These are phyloP conservation scores for Citrus cavaleriei DNA, from an alignment of 345 rosid species.

Conservation along the genomic window DNA sequence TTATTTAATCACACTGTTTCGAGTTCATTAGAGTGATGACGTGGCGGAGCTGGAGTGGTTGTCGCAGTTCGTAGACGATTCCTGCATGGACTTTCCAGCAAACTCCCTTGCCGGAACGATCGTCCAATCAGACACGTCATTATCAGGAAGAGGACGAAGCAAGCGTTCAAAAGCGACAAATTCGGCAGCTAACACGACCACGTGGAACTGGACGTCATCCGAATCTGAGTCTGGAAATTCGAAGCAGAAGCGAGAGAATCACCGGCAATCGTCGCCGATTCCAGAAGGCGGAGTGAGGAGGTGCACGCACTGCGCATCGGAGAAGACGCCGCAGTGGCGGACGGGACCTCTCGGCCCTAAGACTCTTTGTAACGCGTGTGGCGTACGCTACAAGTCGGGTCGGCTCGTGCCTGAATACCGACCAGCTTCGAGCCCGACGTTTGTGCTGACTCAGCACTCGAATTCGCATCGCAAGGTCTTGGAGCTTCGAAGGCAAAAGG, in stretches of 20 bases:
- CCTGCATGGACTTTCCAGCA: slow-evolving; percentile 51
- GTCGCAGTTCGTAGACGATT: slow-evolving; percentile 74
- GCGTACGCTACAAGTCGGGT: slow-evolving; percentile 81
- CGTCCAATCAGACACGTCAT: slow-evolving; percentile 29
- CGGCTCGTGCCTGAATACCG: slow-evolving; percentile 78
- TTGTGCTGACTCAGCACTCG: slow-evolving; percentile 72
- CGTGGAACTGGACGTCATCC: slow-evolving; percentile 30
- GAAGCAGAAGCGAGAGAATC: slow-evolving; percentile 35
- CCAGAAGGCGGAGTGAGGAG: slow-evolving; percentile 45
- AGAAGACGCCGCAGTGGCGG: slow-evolving; percentile 87
- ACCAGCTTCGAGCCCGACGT: slow-evolving; percentile 82
- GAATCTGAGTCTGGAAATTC: slow-evolving; percentile 15
- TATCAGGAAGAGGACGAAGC: slow-evolving; percentile 42
- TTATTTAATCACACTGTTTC: neutral
- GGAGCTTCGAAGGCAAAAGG: slow-evolving; percentile 81
- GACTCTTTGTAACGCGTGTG: slow-evolving; percentile 74
- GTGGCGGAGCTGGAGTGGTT: slow-evolving; percentile 88
- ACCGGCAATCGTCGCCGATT: slow-evolving; percentile 12
- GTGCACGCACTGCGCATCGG: slow-evolving; percentile 79
- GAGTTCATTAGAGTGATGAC: slow-evolving; percentile 55
- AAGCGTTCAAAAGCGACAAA: slow-evolving; percentile 45
- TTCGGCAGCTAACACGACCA: slow-evolving; percentile 17
- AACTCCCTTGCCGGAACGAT: slow-evolving; percentile 38
- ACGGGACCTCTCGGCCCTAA: slow-evolving; percentile 83
- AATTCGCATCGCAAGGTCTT: slow-evolving; percentile 81